phyloP scores from a whole-genome alignment of 176 grass and related monocot genomes.

The Juncus inflexus region DNA sequence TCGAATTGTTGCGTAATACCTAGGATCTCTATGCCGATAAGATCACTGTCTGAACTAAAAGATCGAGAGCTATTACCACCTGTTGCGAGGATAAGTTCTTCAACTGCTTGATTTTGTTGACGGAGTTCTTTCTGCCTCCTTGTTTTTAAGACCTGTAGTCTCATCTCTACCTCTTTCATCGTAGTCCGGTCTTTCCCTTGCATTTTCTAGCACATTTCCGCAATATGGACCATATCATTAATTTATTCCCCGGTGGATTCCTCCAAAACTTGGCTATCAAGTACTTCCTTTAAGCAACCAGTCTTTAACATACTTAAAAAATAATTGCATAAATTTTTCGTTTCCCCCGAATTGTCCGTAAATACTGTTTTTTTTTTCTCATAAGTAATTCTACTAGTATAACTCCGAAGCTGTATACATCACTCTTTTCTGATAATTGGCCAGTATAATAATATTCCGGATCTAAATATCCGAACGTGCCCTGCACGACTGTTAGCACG shows the following conservation, averaged over 20 bases:
- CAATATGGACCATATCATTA: slow-evolving; percentile 15
- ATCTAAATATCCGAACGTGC: slow-evolving; percentile 48
- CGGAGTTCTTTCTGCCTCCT: slow-evolving; percentile 2
- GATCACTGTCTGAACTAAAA: too few species aligned
- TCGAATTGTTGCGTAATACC: too few species aligned
- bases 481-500: slow-evolving; percentile 51
- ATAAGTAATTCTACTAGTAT: slow-evolving; percentile 38
- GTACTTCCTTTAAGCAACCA: slow-evolving; percentile 3
- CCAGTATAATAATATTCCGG: slow-evolving; percentile 43
- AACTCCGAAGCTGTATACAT: slow-evolving; percentile 61
- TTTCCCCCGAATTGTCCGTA: slow-evolving; percentile 18
- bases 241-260: slow-evolving; percentile 29
- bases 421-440: slow-evolving; percentile 40
- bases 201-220: slow-evolving; percentile 29
- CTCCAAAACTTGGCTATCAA: slow-evolving; percentile 29
- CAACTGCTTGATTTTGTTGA: background rate
- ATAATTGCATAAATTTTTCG: slow-evolving; percentile 32
- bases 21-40: too few species aligned
- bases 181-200: slow-evolving; percentile 29
- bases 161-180: slow-evolving; percentile 58
- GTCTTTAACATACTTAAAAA: slow-evolving; percentile 23
- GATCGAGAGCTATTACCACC: too few species aligned
- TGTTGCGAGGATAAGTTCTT: background rate
- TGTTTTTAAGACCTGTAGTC: slow-evolving; percentile 31
- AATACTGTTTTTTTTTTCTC: slow-evolving; percentile 47